Percentiles rank a stretch among this genome's conserved stretches.
Conservation (phyloP, 2,329 filamentous ascomycete species). For the Mariannaea elegans region DNA sequence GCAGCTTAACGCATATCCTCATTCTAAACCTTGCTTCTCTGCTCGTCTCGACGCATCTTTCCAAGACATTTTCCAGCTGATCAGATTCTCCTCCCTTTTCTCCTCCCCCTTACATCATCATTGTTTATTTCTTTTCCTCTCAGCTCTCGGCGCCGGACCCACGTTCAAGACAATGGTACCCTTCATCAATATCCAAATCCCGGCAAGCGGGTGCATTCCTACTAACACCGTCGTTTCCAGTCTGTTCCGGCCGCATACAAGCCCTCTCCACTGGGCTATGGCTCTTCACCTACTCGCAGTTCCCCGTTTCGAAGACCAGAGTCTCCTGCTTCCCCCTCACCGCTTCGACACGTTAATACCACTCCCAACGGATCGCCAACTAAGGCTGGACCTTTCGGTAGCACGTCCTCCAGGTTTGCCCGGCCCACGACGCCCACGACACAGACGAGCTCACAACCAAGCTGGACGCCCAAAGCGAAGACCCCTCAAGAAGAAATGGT, state of each 20-base stretch:
- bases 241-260: constrained; percentile 69
- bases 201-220: constrained; percentile 34
- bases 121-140: constrained; percentile 32
- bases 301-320: constrained; percentile 71
- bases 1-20: constrained; percentile 25
- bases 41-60: constrained; percentile 9
- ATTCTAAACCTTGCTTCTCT: constrained; percentile 13
- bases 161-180: constrained; percentile 46
- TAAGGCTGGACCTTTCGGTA: constrained; percentile 47
- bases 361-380: constrained; percentile 71
- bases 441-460: constrained; percentile 46
- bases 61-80: not conserved
- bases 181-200: constrained; percentile 37
- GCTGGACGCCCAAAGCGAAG: constrained; percentile 49
- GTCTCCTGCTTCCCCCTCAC: constrained; percentile 71
- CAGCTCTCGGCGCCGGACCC: constrained; percentile 34
- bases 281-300: constrained; percentile 67
- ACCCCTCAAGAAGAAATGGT: constrained; percentile 45
- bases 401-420: constrained; percentile 44
- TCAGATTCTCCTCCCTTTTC: constrained; percentile 8
- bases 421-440: constrained; percentile 53
- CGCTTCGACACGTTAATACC: constrained; percentile 63
- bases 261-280: constrained; percentile 76
- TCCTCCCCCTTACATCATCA: constrained; percentile 17
- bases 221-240: constrained; percentile 50